Conservation (phyloP, 495 filamentous ascomycete species). For the Lentithecium fluviatile region DNA sequence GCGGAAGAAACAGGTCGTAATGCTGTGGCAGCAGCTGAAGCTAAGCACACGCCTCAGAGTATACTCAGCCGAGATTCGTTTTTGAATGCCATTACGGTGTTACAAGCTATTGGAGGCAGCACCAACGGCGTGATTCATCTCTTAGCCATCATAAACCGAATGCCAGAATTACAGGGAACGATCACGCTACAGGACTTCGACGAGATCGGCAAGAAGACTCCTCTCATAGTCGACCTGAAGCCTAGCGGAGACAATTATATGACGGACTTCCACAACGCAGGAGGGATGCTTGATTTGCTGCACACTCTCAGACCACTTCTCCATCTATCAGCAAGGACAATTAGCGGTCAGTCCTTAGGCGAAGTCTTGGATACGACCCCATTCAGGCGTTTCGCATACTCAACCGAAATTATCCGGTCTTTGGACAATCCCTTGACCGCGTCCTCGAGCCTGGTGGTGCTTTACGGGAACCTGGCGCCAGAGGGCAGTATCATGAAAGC, state of each 20-base stretch:
- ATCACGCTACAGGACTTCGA: slow-evolving; percentile 61
- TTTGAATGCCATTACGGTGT: slow-evolving; percentile 64
- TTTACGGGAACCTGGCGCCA: too few relatives aligned
- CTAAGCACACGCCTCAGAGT: slow-evolving; percentile 51
- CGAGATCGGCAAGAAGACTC: slow-evolving; percentile 58
- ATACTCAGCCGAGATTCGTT: slow-evolving; percentile 62
- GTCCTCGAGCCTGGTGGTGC: too few relatives aligned
- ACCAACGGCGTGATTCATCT: slow-evolving; percentile 71
- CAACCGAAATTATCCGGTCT: too few relatives aligned
- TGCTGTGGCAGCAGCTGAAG: slow-evolving; percentile 38
- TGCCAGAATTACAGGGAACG: slow-evolving; percentile 49
- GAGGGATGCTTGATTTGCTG: slow-evolving; percentile 62
- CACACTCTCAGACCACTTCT: slow-evolving; percentile 58
- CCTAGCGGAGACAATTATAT: slow-evolving; percentile 67
- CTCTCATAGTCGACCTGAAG: too few relatives aligned
- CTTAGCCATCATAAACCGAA: slow-evolving; percentile 50
- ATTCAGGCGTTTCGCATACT: too few relatives aligned
- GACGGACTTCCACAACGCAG: slow-evolving; percentile 68
- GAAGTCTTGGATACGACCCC: too few relatives aligned
- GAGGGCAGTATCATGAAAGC: too few relatives aligned
- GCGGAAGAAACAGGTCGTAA: too few relatives aligned
- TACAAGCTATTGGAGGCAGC: slow-evolving; percentile 68
- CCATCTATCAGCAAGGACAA: too few relatives aligned
- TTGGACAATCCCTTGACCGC: too few relatives aligned
- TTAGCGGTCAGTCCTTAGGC: too few relatives aligned